Conservation (phyloP, 129 eudicot genomes). For the Artemisia argyi region DNA sequence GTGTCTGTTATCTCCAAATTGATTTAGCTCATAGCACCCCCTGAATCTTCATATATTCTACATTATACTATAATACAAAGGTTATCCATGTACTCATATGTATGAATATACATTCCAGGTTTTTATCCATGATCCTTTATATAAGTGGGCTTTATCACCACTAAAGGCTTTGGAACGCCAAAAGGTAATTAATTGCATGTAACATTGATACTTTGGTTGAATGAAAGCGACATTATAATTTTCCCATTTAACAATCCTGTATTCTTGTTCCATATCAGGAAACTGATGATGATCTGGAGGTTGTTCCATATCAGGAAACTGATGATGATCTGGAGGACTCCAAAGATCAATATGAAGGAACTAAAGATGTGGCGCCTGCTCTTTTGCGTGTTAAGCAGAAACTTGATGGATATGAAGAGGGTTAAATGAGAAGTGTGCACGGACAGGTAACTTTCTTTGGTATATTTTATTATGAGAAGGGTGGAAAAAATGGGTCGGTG, state of each 20-base stretch:
- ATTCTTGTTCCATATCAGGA: slow-evolving; percentile 43
- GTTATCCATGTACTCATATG: slow-evolving; percentile 1
- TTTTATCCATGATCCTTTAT: slow-evolving; percentile 92
- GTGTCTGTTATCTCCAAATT: no score
- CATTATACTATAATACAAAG: background rate
- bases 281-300: slow-evolving; percentile 70
- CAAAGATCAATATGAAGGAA: slow-evolving; percentile 76
- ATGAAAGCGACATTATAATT: background rate
- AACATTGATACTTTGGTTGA: background rate
- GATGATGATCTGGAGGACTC: slow-evolving; percentile 91
- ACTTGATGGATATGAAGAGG: slow-evolving; percentile 98
- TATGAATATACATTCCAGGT: slow-evolving; percentile 57
- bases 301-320: slow-evolving; percentile 49
- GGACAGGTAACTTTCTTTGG: slow-evolving; percentile 66
- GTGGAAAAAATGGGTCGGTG: no score
- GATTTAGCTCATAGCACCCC: no score
- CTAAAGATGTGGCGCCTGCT: slow-evolving; percentile 94
- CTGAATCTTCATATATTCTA: no score
- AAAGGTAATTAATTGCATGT: slow-evolving; percentile 47
- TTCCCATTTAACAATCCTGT: background rate
- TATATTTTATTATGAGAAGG: background rate
- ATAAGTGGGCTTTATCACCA: slow-evolving; percentile 97
- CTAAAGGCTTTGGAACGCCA: slow-evolving; percentile 94
- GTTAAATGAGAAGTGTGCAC: slow-evolving; percentile 96
- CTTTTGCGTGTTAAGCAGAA: slow-evolving; percentile 95